Conservation (phyloP, 2,329 filamentous ascomycete species). For the Hypoxylon rubiginosum region DNA sequence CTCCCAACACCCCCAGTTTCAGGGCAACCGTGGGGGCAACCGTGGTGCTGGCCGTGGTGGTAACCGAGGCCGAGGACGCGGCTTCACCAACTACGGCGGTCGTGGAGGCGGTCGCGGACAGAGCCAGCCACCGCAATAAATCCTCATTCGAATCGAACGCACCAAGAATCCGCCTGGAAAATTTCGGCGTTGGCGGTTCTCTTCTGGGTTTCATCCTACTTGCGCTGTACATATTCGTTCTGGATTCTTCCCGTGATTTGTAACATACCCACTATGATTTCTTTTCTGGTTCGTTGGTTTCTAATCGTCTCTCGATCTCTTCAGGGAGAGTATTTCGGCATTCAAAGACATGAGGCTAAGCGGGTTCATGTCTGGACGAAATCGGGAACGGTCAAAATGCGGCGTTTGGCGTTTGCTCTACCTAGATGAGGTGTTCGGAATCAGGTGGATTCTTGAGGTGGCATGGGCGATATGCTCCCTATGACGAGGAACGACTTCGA, state of each 20-base stretch:
- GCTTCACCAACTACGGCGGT: constrained; percentile 53
- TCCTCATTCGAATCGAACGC: constrained; percentile 9
- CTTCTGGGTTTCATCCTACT: constrained; percentile 32
- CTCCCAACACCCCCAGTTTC: constrained; percentile 51
- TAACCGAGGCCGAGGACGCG: constrained; percentile 48
- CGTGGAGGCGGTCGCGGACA: constrained; percentile 53
- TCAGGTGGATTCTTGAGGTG: constrained; percentile 28
- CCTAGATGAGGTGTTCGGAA: constrained; percentile 34
- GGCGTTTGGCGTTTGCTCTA: constrained; percentile 48
- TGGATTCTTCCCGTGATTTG: constrained; percentile 51
- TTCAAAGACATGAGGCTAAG: constrained; percentile 48
- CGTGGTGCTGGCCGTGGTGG: constrained; percentile 47
- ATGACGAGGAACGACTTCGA: constrained; percentile 38
- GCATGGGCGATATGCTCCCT: constrained; percentile 32
- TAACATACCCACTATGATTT: constrained; percentile 53
- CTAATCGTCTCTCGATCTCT: constrained; percentile 45
- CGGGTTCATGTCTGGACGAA: constrained; percentile 48
- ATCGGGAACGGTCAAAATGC: constrained; percentile 43
- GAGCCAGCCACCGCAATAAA: constrained; percentile 51
- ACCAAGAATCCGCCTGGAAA: constrained; percentile 15
- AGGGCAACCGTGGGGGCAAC: constrained; percentile 47
- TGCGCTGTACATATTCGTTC: constrained; percentile 52
- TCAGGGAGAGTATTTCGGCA: constrained; percentile 47
- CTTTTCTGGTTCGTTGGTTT: constrained; percentile 47
- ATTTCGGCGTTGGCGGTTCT: constrained; percentile 14